Conservation (phyloP, 768 basidiomycete species). For the Mrakia hoshinonis region DNA sequence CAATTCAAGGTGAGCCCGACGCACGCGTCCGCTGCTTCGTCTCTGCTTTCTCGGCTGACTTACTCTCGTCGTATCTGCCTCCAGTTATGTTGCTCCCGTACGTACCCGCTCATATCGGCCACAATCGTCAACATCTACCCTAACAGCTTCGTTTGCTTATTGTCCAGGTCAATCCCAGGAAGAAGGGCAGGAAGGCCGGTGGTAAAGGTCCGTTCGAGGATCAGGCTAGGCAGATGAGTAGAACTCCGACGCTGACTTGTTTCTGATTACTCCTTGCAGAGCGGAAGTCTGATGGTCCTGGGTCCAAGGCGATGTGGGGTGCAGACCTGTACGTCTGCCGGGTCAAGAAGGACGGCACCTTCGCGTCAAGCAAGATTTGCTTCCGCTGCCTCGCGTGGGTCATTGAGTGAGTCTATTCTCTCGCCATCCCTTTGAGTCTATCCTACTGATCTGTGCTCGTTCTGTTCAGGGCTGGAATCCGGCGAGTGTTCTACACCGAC, state of each 20-base stretch:
- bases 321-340: not conserved
- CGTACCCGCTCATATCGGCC: not conserved
- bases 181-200: not conserved
- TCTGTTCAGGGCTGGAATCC: too few species aligned
- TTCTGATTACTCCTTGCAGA: not conserved
- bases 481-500: too few species aligned
- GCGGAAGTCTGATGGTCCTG: not conserved
- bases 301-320: not conserved
- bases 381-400: not conserved
- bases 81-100: constrained; percentile 3
- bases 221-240: too few species aligned
- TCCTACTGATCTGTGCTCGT: too few species aligned
- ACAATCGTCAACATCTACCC: not conserved
- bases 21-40: not conserved
- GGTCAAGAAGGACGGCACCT: constrained; percentile 2
- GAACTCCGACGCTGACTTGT: not conserved
- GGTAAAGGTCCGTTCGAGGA: not conserved
- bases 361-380: constrained; percentile 4
- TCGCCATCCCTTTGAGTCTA: too few species aligned
- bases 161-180: not conserved
- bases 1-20: constrained; percentile 5
- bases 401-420: not conserved
- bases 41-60: not conserved
- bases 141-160: not conserved
- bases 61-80: not conserved